Percentiles rank a stretch among this genome's conserved stretches.
Evolutionary conservation across 495 filamentous ascomycete genomes (phyloP).

Genomic region (Pyrenopolyporus hunteri): DNA sequence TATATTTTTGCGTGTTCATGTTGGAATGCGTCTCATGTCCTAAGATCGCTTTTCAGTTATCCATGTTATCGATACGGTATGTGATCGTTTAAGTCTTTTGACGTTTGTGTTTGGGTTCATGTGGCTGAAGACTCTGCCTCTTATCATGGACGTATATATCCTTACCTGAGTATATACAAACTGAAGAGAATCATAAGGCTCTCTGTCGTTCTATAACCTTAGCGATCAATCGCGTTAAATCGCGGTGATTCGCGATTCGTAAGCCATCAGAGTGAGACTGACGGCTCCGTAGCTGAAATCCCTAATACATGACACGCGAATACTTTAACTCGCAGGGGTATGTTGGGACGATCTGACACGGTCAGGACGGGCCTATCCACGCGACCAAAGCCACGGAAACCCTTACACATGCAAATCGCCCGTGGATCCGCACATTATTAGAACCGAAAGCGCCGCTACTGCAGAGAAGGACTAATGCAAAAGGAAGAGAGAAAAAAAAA

Average conservation of each 20-base stretch:
- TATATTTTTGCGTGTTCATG: neutral
- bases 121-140: neutral
- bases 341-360: slow-evolving; percentile 25
- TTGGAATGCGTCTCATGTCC: slow-evolving; percentile 13
- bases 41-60: slow-evolving; percentile 1
- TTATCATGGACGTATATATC: neutral
- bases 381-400: slow-evolving; percentile 30
- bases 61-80: too few species aligned
- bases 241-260: neutral
- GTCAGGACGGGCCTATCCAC: slow-evolving; percentile 25
- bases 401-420: slow-evolving; percentile 15
- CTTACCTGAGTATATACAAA: too few species aligned
- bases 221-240: neutral
- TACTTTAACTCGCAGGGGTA: slow-evolving; percentile 5
- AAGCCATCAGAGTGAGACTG: neutral
- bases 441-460: slow-evolving; percentile 22
- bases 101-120: too few species aligned
- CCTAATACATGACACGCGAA: neutral
- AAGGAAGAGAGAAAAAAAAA: slow-evolving; percentile 25
- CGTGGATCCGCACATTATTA: slow-evolving; percentile 19
- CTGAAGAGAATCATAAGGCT: too few species aligned
- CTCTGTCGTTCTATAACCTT: too few species aligned
- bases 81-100: too few species aligned
- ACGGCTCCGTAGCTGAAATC: neutral
- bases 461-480: slow-evolving; percentile 33